phyloP scores from a whole-genome alignment of 2,329 filamentous ascomycete genomes.

The Fusarium ambrosium region DNA sequence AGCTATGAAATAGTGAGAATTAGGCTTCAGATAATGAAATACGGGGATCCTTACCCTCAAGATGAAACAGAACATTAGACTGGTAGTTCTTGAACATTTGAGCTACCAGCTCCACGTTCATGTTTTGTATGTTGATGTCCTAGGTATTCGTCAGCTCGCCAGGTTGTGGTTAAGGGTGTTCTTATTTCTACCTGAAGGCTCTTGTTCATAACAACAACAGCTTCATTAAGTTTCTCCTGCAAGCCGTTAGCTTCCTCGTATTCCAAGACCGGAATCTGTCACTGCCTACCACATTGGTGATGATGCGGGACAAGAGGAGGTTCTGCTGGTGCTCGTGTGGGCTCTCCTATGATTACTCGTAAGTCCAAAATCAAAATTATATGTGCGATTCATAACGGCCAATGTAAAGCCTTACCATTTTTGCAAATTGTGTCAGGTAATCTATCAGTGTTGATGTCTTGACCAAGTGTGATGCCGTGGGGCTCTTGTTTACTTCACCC shows the following conservation, averaged over 20 bases:
- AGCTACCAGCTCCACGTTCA: slow-evolving; percentile 97
- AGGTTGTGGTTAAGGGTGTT: not conserved
- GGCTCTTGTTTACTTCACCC: slow-evolving; percentile 40
- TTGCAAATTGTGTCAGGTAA: not conserved
- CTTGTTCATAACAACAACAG: slow-evolving; percentile 92
- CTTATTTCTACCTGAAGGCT: slow-evolving; percentile 76
- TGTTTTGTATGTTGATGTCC: slow-evolving; percentile 99
- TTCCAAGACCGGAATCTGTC: not conserved
- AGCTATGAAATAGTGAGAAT: slow-evolving; percentile 62
- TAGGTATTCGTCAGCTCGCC: slow-evolving; percentile 53
- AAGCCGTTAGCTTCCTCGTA: slow-evolving; percentile 7
- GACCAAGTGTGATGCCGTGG: slow-evolving; percentile 1
- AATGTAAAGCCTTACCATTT: slow-evolving; percentile 26
- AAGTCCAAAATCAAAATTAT: not conserved
- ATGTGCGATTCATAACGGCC: too few species aligned
- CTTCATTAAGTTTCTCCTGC: slow-evolving; percentile 97
- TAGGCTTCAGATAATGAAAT: not conserved
- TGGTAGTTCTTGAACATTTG: slow-evolving; percentile 99
- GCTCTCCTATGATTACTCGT: slow-evolving; percentile 74
- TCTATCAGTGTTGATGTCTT: not conserved
- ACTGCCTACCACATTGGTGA: slow-evolving; percentile 90
- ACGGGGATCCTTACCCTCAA: slow-evolving; percentile 78
- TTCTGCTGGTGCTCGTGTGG: slow-evolving; percentile 98
- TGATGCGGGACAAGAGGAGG: slow-evolving; percentile 91
- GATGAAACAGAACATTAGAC: slow-evolving; percentile 95